These are phyloP conservation scores for Coemansia sp. DNA, from an alignment of 192 early-diverging fungal genomes.

Conservation along the genomic window DNA sequence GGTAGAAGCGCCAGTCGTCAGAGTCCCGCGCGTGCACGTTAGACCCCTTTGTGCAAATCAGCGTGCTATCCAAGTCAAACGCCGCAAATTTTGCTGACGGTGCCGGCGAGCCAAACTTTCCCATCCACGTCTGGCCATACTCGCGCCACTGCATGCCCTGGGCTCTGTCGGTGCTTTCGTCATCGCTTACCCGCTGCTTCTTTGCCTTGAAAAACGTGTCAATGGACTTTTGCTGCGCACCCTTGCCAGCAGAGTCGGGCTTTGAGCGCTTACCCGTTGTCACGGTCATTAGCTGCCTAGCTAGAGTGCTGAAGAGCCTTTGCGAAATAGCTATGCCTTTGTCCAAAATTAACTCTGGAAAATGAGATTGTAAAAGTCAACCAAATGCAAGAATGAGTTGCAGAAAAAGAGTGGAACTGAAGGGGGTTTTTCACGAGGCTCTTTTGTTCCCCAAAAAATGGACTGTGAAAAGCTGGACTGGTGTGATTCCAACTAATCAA, in stretches of 20 bases:
- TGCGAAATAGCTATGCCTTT: not conserved
- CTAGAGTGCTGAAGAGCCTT: not conserved
- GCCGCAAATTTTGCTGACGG: constrained; percentile 44
- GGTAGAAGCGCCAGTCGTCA: constrained; percentile 80
- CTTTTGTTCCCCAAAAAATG: not conserved
- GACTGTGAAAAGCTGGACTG: too few species aligned
- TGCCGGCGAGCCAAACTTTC: constrained; percentile 28
- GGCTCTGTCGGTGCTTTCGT: not conserved
- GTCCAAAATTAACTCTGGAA: not conserved
- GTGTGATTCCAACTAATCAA: too few species aligned
- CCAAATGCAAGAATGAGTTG: not conserved
- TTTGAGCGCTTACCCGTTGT: not conserved
- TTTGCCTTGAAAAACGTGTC: constrained; percentile 18
- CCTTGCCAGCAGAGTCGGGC: not conserved
- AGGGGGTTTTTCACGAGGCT: not conserved
- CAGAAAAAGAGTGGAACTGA: not conserved
- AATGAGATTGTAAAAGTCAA: not conserved
- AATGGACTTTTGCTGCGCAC: constrained; percentile 14
- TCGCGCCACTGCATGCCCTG: constrained; percentile 37
- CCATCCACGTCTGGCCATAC: constrained; percentile 41
- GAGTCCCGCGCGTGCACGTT: constrained; percentile 62
- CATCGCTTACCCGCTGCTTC: not conserved
- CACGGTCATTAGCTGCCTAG: not conserved
- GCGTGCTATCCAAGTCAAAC: constrained; percentile 67
- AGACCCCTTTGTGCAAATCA: constrained; percentile 66